Conservation (phyloP, 2,329 filamentous ascomycete species). For the Aspergillus sp. region DNA sequence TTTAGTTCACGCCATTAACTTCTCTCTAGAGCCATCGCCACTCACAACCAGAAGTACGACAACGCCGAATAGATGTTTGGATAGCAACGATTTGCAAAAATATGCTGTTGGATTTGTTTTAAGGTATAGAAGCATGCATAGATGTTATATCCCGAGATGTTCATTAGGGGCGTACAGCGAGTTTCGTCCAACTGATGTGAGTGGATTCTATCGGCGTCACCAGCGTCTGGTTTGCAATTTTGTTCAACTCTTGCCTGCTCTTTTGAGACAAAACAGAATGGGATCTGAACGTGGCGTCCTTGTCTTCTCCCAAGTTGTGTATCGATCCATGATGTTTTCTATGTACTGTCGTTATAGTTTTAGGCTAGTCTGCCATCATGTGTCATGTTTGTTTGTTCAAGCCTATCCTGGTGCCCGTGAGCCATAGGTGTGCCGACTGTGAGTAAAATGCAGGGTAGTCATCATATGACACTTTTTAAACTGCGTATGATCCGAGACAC, state of each 20-base stretch:
- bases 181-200: slow-evolving; percentile 16
- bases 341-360: slow-evolving; percentile 11
- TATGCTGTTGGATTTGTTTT: slow-evolving; percentile 22
- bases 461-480: neutral
- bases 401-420: neutral
- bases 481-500: neutral
- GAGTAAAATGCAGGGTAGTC: neutral
- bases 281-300: slow-evolving; percentile 16
- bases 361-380: slow-evolving; percentile 14
- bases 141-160: slow-evolving; percentile 28
- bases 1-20: neutral
- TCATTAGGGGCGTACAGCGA: slow-evolving; percentile 22
- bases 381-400: slow-evolving; percentile 11
- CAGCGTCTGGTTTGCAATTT: slow-evolving; percentile 17
- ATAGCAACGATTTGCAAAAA: slow-evolving; percentile 21
- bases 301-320: slow-evolving; percentile 11
- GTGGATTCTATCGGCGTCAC: slow-evolving; percentile 11
- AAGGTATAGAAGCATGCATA: slow-evolving; percentile 34
- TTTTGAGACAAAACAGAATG: slow-evolving; percentile 14
- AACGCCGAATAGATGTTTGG: slow-evolving; percentile 41
- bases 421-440: neutral
- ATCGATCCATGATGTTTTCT: neutral
- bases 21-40: slow-evolving; percentile 69
- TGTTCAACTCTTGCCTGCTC: slow-evolving; percentile 8
- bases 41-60: slow-evolving; percentile 75